Percentiles rank a stretch among this genome's conserved stretches.
Evolutionary conservation across 169 alveolate species (phyloP).

Genomic region (Nephromyces sp.): DNA sequence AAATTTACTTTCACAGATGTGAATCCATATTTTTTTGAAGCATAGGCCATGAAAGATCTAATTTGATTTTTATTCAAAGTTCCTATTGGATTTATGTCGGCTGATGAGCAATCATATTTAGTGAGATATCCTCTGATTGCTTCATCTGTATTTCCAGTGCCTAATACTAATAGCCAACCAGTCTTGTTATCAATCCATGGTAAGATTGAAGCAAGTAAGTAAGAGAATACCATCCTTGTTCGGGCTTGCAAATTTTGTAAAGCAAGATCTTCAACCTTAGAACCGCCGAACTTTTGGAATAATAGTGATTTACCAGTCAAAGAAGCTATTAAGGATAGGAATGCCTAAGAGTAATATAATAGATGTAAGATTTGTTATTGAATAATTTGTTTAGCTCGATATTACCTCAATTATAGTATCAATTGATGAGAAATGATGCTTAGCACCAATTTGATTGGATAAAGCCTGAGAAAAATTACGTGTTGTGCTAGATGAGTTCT

Average conservation of each 20-base stretch:
- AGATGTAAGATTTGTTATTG: no score
- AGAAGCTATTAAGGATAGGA: no score
- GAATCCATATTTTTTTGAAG: not conserved
- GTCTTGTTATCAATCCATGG: conserved; percentile 19
- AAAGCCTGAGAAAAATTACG: conserved; percentile 38
- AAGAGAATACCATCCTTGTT: conserved; percentile 51
- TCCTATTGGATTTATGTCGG: conserved; percentile 81
- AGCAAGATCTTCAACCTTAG: conserved; percentile 60
- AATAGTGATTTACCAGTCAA: conserved; percentile 36
- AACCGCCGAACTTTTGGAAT: conserved; percentile 52
- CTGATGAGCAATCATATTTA: conserved; percentile 81
- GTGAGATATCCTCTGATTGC: conserved; percentile 69
- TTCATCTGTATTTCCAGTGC: conserved; percentile 59
- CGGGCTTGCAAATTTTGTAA: conserved; percentile 61
- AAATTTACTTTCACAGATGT: not conserved
- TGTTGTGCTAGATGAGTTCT: conserved; percentile 45
- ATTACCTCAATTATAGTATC: conserved; percentile 36
- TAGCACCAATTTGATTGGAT: conserved; percentile 56
- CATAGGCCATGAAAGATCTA: conserved; percentile 16
- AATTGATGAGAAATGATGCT: conserved; percentile 40
- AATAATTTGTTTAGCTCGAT: no score
- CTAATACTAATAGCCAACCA: conserved; percentile 13
- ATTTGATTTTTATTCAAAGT: conserved; percentile 52
- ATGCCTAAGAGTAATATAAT: no score
- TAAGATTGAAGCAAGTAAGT: conserved; percentile 53